These are phyloP conservation scores for Aspergillus taichungensis DNA, from an alignment of 495 filamentous ascomycete genomes.

Conservation along the genomic window DNA sequence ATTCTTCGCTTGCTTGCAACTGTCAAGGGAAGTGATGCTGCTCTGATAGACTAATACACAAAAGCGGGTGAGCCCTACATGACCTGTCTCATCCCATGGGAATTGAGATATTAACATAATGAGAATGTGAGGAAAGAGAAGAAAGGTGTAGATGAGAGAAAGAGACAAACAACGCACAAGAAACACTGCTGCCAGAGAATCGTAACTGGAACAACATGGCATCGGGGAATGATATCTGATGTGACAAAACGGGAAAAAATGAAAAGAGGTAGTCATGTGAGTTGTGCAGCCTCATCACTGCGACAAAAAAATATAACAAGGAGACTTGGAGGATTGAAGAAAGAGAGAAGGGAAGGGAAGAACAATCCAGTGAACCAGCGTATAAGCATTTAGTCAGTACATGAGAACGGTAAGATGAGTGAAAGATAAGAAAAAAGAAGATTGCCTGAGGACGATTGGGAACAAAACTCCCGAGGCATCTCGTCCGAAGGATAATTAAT, in stretches of 20 bases:
- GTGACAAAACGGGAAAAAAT: slow-evolving; percentile 15
- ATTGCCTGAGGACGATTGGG: no score
- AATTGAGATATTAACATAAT: slow-evolving; percentile 18
- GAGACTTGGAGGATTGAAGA: slow-evolving; percentile 3
- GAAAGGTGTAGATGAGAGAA: slow-evolving; percentile 2
- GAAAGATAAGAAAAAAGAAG: no score
- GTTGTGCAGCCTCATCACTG: slow-evolving; percentile 17
- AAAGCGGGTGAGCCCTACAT: slow-evolving; percentile 14
- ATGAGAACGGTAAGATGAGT: slow-evolving; percentile 1
- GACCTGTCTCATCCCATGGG: slow-evolving; percentile 15
- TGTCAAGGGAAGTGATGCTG: slow-evolving; percentile 13
- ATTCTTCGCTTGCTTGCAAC: slow-evolving; percentile 17
- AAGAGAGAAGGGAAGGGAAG: slow-evolving; percentile 12
- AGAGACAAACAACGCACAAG: neutral
- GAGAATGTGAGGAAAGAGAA: slow-evolving; percentile 8
- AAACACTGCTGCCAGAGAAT: slow-evolving; percentile 27
- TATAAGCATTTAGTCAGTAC: slow-evolving; percentile 4
- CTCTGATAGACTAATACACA: slow-evolving; percentile 23
- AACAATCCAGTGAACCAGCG: slow-evolving; percentile 7
- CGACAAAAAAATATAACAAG: slow-evolving; percentile 4
- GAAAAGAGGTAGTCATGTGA: slow-evolving; percentile 19
- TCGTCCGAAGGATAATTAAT: no score
- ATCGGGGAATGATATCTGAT: slow-evolving; percentile 11
- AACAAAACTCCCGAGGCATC: no score
- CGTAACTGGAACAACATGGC: slow-evolving; percentile 32